Base-by-base conservation (phyloP, 805 yeast species). In the Kodamaea restingae region DNA sequence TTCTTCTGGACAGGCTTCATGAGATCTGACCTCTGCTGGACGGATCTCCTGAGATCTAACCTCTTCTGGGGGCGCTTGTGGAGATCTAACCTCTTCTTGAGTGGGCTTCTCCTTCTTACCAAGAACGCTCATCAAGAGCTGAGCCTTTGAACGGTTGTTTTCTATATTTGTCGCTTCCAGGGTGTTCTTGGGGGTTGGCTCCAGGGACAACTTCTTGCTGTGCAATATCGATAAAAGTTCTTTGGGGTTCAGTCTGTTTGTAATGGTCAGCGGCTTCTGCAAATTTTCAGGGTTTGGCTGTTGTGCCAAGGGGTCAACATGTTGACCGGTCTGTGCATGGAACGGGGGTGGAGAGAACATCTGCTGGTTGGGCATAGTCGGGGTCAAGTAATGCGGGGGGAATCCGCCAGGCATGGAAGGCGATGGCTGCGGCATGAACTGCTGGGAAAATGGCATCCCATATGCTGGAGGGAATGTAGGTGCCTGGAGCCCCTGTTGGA, bases 181-280 rank as follows among this genome's bases (percentile, higher is more conserved):
- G 4, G 32, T 38, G n/a, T 35, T 32, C 18, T 43, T 51, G 10
- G 29, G 30, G 18, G 22, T 21, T 11, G 22, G 31, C 11, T 22
- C 38, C 14, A n/a, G 20, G 7, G 22, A 15, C 32, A 36, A 43
- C 29, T 32, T 41, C 18, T 41, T 39, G 22, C 56, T 60, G 26
- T 64, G 69, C 49, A 74, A 59, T 14, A 73, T 56, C 2, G 72
- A 66, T 38, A 73, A 59, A 10, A 74, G 49, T 37, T 71, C 75
- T 44, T 62, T 65, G 2, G 73, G 64, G 38, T 66, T 64, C 4
- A 57, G 44, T 35, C 65, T 50, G 7, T 63, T 55, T 29, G 69
- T 57, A 15, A 39, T 30, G 18, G 29, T 35, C 42, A 39, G 42
- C 9, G 74, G 60, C 34, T 67, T 61, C 20, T 60, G 60, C 9